Percentiles rank a stretch among this genome's conserved stretches.
Evolutionary conservation across 2,329 filamentous ascomycete species (phyloP).

Genomic region (Lomentospora prolificans): DNA sequence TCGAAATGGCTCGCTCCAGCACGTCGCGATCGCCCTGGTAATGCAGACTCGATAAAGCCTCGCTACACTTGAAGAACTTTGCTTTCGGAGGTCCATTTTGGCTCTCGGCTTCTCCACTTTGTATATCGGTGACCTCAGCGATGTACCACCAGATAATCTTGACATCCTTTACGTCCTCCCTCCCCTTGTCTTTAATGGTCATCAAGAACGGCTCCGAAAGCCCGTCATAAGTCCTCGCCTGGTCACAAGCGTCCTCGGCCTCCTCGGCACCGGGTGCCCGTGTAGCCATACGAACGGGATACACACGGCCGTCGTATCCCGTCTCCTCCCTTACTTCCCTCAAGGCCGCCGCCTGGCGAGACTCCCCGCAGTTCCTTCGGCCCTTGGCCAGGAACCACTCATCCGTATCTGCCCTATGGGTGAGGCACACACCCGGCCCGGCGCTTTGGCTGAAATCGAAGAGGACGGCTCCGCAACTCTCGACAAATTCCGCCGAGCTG

Average conservation of each 20-base stretch:
- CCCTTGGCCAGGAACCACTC: constrained; percentile 14
- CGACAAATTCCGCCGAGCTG: constrained; percentile 10
- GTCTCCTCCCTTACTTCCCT: constrained; percentile 12
- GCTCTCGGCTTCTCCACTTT: neutral
- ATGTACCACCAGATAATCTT: neutral
- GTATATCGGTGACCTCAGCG: neutral
- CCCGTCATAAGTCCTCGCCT: constrained; percentile 12
- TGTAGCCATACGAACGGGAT: constrained; percentile 10
- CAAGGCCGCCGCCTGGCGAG: constrained; percentile 10
- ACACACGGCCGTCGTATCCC: constrained; percentile 9
- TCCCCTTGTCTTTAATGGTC: neutral
- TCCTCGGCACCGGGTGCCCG: constrained; percentile 9
- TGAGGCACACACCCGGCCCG: constrained; percentile 10
- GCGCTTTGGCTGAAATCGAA: constrained; percentile 11
- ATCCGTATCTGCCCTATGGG: constrained; percentile 3
- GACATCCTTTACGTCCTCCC: neutral
- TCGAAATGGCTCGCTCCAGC: neutral
- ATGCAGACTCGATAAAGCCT: neutral
- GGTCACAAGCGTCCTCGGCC: constrained; percentile 10
- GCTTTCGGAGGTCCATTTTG: neutral
- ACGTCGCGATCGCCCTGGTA: neutral
- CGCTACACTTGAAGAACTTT: neutral
- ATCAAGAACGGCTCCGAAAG: neutral
- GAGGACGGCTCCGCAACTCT: constrained; percentile 13
- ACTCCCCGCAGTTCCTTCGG: constrained; percentile 11